A percentile compares a stretch with the other conserved stretches of the same genome.
Conservation (phyloP, 2,329 filamentous ascomycete genomes). For the Penicillium fuscoglaucum region DNA sequence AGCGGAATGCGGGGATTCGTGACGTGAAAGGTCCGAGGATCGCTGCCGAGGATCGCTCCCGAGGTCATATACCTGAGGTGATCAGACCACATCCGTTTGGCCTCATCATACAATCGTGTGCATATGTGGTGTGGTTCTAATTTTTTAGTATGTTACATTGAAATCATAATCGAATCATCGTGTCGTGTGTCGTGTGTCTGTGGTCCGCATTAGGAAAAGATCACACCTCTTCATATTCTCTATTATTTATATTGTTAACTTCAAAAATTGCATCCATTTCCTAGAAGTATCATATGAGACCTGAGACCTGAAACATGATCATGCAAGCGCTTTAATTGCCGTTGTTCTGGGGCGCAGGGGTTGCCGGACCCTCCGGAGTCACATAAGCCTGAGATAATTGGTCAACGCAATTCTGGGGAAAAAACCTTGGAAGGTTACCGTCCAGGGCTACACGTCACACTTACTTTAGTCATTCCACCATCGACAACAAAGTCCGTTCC, state of each 20-base stretch:
- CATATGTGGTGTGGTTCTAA: background rate
- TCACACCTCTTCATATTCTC: background rate
- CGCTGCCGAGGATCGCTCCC: background rate
- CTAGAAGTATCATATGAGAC: background rate
- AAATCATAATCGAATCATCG: background rate
- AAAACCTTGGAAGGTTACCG: background rate
- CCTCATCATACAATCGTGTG: slow-evolving; percentile 3
- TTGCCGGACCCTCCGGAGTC: slow-evolving; percentile 59
- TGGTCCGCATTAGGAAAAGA: background rate
- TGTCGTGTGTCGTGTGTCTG: background rate
- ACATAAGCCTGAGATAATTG: slow-evolving; percentile 63
- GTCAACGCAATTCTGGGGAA: slow-evolving; percentile 17
- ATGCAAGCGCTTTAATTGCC: slow-evolving; percentile 19
- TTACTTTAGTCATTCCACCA: slow-evolving; percentile 77
- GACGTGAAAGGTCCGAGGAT: slow-evolving; percentile 8
- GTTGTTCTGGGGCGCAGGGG: slow-evolving; percentile 55
- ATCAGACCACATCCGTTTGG: background rate
- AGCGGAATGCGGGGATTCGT: slow-evolving; percentile 1
- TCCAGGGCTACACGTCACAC: background rate
- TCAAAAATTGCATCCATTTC: background rate
- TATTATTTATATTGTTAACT: background rate
- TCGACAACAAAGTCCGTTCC: slow-evolving; percentile 93
- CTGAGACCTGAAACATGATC: background rate
- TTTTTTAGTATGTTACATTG: background rate
- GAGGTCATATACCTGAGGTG: background rate